Percentiles rank a stretch among this genome's conserved stretches.
Evolutionary conservation across 441 rosid genomes (phyloP).

Genomic region (Corymbia citriodora): DNA sequence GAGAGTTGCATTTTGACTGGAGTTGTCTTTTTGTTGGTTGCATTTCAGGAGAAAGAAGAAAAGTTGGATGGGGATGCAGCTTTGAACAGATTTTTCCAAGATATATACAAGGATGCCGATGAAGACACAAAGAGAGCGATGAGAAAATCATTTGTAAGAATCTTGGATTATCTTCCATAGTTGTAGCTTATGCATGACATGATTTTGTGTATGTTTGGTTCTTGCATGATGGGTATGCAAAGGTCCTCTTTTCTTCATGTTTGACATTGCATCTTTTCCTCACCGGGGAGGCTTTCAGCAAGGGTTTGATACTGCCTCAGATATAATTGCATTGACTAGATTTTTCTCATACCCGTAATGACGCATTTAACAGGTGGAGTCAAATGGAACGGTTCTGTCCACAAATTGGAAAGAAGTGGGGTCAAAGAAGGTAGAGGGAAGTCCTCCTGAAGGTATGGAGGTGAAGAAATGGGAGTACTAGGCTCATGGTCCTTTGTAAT

Average conservation of each 20-base stretch:
- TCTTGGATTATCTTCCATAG: neutral
- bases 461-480: conserved; percentile 62
- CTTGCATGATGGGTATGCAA: neutral
- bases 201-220: neutral
- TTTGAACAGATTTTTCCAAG: conserved; percentile 86
- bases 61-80: conserved; percentile 96
- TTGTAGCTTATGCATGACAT: neutral
- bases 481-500: neutral
- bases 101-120: conserved; percentile 69
- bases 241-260: neutral
- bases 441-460: conserved; percentile 79
- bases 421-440: conserved; percentile 52
- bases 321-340: neutral
- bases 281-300: neutral
- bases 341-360: neutral
- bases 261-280: neutral
- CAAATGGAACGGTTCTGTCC: conserved; percentile 66
- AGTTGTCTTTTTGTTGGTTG: neutral
- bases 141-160: conserved; percentile 92
- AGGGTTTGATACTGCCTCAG: neutral
- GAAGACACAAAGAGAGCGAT: conserved; percentile 92
- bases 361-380: conserved; percentile 40
- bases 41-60: conserved; percentile 88
- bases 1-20: neutral
- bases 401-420: conserved; percentile 79